Percentiles rank a stretch among this genome's conserved stretches.
phyloP scores from a whole-genome alignment of 345 rosid species.

The Mallotus nudiflorus region DNA sequence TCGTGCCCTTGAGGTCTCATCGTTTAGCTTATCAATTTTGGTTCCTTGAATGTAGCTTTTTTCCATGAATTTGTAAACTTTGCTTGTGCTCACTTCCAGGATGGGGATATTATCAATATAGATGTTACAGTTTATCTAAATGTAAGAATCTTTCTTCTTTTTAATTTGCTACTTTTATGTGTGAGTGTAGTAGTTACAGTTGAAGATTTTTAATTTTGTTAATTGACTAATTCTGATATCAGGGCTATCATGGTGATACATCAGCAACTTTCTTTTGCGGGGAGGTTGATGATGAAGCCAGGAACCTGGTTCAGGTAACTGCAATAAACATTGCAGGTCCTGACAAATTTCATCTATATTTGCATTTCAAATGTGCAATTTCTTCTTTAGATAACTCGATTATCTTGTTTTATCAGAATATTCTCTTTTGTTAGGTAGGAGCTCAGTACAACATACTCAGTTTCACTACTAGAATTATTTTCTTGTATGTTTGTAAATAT shows the following conservation, averaged over 20 bases:
- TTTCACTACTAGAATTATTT: background rate
- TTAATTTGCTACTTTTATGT: background rate
- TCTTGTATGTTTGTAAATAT: background rate
- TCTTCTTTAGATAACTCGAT: background rate
- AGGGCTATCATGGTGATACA: conserved; percentile 98
- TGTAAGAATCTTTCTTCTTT: conserved; percentile 43
- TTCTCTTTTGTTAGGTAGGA: background rate
- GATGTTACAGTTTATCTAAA: conserved; percentile 87
- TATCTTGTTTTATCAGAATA: background rate
- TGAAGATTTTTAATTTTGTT: too few relatives aligned
- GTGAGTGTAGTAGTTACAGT: too few relatives aligned
- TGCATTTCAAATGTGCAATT: background rate
- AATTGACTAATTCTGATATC: conserved; percentile 12
- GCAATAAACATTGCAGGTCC: background rate
- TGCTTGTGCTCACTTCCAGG: conserved; percentile 50
- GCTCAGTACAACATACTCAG: background rate
- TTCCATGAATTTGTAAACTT: background rate
- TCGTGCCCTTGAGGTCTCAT: conserved; percentile 68
- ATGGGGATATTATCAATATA: conserved; percentile 90
- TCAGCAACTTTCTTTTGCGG: conserved; percentile 95
- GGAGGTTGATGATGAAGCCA: conserved; percentile 73
- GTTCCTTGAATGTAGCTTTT: background rate
- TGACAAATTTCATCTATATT: background rate
- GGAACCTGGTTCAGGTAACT: conserved; percentile 72
- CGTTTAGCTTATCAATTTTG: conserved; percentile 1